Evolutionary conservation across 192 early-diverging fungal species (phyloP).

Genomic region (Rhizophagus prolifer): DNA sequence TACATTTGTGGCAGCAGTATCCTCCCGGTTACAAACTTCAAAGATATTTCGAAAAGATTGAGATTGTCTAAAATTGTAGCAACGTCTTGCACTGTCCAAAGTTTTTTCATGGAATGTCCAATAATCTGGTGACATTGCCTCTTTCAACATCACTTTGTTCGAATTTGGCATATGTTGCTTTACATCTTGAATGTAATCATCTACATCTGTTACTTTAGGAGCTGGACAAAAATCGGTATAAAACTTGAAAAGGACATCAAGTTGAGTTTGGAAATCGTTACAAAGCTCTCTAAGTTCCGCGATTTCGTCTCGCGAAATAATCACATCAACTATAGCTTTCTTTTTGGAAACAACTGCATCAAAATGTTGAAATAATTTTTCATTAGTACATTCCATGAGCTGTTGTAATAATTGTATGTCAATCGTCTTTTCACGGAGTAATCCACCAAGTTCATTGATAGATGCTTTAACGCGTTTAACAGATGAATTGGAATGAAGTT

Average conservation of each 20-base stretch:
- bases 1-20: no score
- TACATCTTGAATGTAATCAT: not conserved
- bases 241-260: not conserved
- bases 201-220: not conserved
- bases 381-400: not conserved
- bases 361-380: not conserved
- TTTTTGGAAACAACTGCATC: not conserved
- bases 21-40: not conserved
- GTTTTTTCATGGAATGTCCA: not conserved
- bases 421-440: not conserved
- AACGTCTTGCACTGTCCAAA: not conserved
- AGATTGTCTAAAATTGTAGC: conserved; percentile 1
- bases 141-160: not conserved
- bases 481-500: not conserved
- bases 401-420: not conserved
- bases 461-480: not conserved
- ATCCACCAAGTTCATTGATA: not conserved
- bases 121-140: not conserved
- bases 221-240: not conserved
- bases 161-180: no score
- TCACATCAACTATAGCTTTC: not conserved
- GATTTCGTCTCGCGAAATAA: not conserved
- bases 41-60: conserved; percentile 9
- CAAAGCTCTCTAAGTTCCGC: not conserved
- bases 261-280: not conserved